phyloP scores from a whole-genome alignment of 495 filamentous ascomycete species.

The Trypethelium eluteriae region DNA sequence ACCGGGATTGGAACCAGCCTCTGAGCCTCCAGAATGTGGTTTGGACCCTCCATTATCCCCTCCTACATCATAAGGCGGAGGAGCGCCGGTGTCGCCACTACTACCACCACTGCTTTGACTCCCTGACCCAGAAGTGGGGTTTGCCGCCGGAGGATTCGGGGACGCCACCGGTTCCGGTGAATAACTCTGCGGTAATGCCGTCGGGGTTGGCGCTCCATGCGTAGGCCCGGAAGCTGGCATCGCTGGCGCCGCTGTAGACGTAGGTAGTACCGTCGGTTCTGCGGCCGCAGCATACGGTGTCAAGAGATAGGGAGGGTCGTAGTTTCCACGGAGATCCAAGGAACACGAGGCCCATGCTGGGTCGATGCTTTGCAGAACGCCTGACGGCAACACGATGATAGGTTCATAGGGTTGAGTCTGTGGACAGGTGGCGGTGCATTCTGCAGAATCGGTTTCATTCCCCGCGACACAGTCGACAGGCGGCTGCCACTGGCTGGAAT shows the following conservation, averaged over 20 bases:
- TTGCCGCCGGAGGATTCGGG: background rate
- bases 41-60: background rate
- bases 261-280: background rate
- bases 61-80: background rate
- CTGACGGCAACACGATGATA: slow-evolving; percentile 1
- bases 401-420: slow-evolving; percentile 10
- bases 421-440: slow-evolving; percentile 1
- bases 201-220: background rate
- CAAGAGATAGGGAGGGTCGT: slow-evolving; percentile 11
- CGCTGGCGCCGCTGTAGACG: background rate
- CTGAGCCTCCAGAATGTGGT: background rate
- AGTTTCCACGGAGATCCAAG: slow-evolving; percentile 8
- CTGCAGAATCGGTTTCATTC: background rate
- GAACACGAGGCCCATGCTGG: slow-evolving; percentile 10
- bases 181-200: background rate
- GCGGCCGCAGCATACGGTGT: background rate
- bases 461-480: background rate
- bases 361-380: slow-evolving; percentile 12
- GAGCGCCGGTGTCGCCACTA: background rate
- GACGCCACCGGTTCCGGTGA: background rate
- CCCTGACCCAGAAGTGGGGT: background rate
- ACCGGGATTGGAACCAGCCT: background rate
- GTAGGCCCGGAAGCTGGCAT: background rate
- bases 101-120: background rate
- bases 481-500: background rate